Evolutionary conservation across 2,329 filamentous ascomycete species (phyloP).

Genomic region (Leptographium wingfieldii): DNA sequence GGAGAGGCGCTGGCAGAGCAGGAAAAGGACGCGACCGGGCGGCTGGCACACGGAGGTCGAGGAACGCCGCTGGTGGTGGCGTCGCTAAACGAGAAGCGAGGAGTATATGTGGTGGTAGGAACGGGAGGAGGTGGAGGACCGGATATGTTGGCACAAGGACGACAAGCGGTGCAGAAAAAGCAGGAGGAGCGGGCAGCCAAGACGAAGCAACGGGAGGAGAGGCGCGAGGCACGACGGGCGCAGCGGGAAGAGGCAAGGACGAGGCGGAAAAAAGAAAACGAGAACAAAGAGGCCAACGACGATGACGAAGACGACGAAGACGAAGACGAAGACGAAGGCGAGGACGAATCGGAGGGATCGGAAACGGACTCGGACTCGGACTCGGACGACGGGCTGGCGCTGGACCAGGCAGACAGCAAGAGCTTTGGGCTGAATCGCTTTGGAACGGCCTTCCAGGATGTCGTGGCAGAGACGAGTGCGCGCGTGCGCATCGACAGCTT

Average conservation of each 20-base stretch:
- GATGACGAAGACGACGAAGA: background rate
- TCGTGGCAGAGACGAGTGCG: slow-evolving; percentile 81
- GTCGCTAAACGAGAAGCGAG: slow-evolving; percentile 72
- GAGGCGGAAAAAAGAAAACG: slow-evolving; percentile 31
- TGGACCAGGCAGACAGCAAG: background rate
- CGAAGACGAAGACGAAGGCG: slow-evolving; percentile 29
- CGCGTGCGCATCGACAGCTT: slow-evolving; percentile 90
- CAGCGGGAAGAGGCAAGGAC: slow-evolving; percentile 40
- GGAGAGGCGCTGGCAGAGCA: slow-evolving; percentile 84
- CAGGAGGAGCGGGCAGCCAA: slow-evolving; percentile 52
- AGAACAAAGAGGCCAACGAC: background rate
- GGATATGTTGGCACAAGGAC: slow-evolving; percentile 51
- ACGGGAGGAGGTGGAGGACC: slow-evolving; percentile 77
- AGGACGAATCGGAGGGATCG: slow-evolving; percentile 27
- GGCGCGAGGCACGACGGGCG: slow-evolving; percentile 20
- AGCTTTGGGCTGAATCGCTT: slow-evolving; percentile 79
- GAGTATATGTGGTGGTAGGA: slow-evolving; percentile 85
- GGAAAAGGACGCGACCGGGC: slow-evolving; percentile 64
- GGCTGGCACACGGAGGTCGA: slow-evolving; percentile 52
- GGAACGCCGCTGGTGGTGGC: slow-evolving; percentile 84
- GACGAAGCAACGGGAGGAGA: slow-evolving; percentile 48
- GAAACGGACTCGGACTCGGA: slow-evolving; percentile 34
- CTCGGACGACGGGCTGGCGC: slow-evolving; percentile 35
- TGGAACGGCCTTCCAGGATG: slow-evolving; percentile 89
- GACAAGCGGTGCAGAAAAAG: slow-evolving; percentile 51